Percentiles rank a stretch among this genome's conserved stretches.
phyloP scores from a whole-genome alignment of 2,329 filamentous ascomycete genomes.

The Chaetomium olivaceum region DNA sequence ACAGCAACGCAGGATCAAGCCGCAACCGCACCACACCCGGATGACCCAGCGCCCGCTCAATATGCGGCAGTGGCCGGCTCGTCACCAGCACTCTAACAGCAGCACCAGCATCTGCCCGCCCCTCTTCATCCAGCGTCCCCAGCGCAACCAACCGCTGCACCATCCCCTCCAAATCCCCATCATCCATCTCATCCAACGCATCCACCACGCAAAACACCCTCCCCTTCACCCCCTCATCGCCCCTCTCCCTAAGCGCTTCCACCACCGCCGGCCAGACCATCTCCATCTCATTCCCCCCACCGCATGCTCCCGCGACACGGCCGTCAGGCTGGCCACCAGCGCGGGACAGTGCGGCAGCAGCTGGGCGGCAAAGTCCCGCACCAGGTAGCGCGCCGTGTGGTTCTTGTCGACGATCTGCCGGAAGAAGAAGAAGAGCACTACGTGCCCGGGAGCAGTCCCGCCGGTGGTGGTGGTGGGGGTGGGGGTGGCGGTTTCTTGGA shows the following conservation, averaged over 20 bases:
- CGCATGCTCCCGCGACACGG: constrained; percentile 7
- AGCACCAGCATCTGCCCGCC: background rate
- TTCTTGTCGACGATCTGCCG: constrained; percentile 41
- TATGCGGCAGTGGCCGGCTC: constrained; percentile 38
- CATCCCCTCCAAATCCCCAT: background rate
- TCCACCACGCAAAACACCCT: constrained; percentile 39
- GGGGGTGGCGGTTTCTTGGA: constrained; percentile 17
- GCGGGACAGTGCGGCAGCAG: constrained; percentile 34
- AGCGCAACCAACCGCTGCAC: background rate
- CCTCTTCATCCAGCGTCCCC: constrained; percentile 29
- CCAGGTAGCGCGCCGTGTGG: constrained; percentile 31
- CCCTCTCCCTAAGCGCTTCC: constrained; percentile 21
- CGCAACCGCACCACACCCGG: constrained; percentile 34
- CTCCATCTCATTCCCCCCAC: constrained; percentile 3
- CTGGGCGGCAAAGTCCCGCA: constrained; percentile 40
- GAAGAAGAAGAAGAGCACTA: constrained; percentile 44
- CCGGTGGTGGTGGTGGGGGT: background rate
- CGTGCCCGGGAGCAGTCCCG: too few relatives aligned
- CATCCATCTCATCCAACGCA: constrained; percentile 44
- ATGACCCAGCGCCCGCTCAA: constrained; percentile 26
- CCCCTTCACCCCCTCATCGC: background rate
- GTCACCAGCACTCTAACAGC: constrained; percentile 43
- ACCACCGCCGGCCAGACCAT: constrained; percentile 20
- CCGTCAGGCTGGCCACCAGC: constrained; percentile 31
- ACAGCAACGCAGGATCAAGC: constrained; percentile 36